Base-by-base conservation (phyloP, 1,139 yeast species). In the Taphrina sp. region DNA sequence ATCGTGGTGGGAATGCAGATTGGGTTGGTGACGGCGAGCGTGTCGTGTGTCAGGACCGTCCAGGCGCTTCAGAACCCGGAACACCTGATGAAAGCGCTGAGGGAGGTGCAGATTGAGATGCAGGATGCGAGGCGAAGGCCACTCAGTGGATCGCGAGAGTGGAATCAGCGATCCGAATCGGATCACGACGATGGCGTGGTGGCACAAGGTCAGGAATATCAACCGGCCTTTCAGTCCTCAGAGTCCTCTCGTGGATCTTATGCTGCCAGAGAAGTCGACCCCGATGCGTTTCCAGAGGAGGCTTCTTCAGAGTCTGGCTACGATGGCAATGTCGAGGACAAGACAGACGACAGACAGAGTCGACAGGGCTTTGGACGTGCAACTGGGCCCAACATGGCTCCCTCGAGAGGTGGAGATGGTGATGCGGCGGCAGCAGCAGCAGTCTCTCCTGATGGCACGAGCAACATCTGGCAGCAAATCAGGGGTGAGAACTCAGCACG, bases 1-100 rank as follows among this genome's bases (percentile, higher is more conserved):
- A 39, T 42, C 36, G 46, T 49, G 23, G 46, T 49, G 14, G 54
- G 54, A 17, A 49, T 49, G 54, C 54, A 49, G 28, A 14, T 49
- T 1, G 54, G 54, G 5, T 39, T 39, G 19, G 54, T 49, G 5
- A 31, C 43, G 10, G 54, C 39, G 4, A 20, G 39, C 8, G 14
- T 49, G 16, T 14, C 14, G 16, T 41, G 46, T 17, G 38, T 38
- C 10, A n/a, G 45, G 1, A 49, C 35, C 12, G 54, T 49, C 23
- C 23, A 49, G 46, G 36, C 54, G 3, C 28, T 49, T 12, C 54
- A 45, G 14, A 28, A 49, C 16, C 46, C 44, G 28, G 36, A 41
- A 8, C 54, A 49, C 31, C 39, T 49, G 23, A 38, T 49, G 46
- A 29, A 49, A 35, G 54, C 46, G 26, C 17, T 49, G 34, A 19